A percentile compares a stretch with the other conserved stretches of the same genome.
Evolutionary conservation across 2,329 filamentous ascomycete species (phyloP).

Genomic region (Xylariaceae sp.): DNA sequence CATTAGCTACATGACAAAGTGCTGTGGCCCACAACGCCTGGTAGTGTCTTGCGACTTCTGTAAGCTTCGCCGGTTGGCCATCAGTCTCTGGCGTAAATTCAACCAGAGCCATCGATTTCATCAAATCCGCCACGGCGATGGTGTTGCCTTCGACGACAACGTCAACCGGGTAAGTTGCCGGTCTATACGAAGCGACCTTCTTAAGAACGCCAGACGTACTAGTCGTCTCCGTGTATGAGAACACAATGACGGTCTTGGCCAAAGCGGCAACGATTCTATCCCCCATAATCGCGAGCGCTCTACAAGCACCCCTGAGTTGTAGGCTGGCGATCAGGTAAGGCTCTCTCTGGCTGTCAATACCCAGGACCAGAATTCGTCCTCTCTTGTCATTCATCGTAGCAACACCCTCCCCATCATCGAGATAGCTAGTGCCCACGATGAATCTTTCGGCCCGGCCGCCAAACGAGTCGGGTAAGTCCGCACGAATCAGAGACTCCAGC

Average conservation of each 20-base stretch:
- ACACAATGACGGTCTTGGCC: slow-evolving; percentile 74
- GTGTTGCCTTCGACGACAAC: slow-evolving; percentile 66
- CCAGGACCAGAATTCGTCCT: slow-evolving; percentile 79
- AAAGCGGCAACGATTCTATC: slow-evolving; percentile 79
- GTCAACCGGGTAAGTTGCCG: slow-evolving; percentile 78
- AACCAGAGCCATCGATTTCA: slow-evolving; percentile 83
- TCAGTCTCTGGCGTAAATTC: slow-evolving; percentile 58
- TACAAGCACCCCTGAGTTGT: slow-evolving; percentile 71
- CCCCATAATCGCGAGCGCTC: slow-evolving; percentile 68
- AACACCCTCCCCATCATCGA: slow-evolving; percentile 52
- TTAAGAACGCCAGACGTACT: slow-evolving; percentile 53
- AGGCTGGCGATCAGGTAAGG: slow-evolving; percentile 67
- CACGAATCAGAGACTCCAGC: slow-evolving; percentile 77
- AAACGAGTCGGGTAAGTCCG: slow-evolving; percentile 58
- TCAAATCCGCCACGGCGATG: slow-evolving; percentile 84
- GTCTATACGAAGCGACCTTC: slow-evolving; percentile 71
- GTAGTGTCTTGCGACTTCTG: slow-evolving; percentile 73
- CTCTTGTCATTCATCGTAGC: slow-evolving; percentile 45
- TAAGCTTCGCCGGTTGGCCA: slow-evolving; percentile 56
- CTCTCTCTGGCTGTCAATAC: slow-evolving; percentile 68
- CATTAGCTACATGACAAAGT: slow-evolving; percentile 63
- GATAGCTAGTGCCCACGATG: slow-evolving; percentile 80
- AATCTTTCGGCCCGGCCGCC: slow-evolving; percentile 68
- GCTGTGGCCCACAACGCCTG: slow-evolving; percentile 79
- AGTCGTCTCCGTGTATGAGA: slow-evolving; percentile 52